Conservation (phyloP, 1,284 basidiomycete genomes). For the Ganoderma leucocontextum region DNA sequence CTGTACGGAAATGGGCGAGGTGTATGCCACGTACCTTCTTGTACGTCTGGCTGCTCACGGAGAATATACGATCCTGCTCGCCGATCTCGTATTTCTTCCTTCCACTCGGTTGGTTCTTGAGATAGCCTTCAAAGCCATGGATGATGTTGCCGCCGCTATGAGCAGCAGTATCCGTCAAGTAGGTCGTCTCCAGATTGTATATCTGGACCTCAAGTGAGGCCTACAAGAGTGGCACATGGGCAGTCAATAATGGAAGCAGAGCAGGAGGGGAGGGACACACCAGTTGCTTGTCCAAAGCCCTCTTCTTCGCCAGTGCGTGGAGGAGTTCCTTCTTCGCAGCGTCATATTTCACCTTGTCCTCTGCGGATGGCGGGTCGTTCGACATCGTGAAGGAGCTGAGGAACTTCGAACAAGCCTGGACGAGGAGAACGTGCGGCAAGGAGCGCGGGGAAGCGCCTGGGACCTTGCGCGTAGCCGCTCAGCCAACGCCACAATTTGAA, state of each 20-base stretch:
- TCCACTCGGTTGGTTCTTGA: slow-evolving; percentile 75
- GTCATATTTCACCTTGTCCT: slow-evolving; percentile 75
- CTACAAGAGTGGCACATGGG: slow-evolving; percentile 45
- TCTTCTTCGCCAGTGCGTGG: slow-evolving; percentile 74
- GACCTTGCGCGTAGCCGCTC: background rate
- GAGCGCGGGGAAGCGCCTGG: background rate
- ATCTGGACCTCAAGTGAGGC: slow-evolving; percentile 78
- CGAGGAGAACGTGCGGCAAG: background rate
- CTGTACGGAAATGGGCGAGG: background rate
- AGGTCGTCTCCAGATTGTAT: slow-evolving; percentile 74
- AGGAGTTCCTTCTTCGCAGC: slow-evolving; percentile 74
- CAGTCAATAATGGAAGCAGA: background rate
- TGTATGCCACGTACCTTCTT: slow-evolving; percentile 60
- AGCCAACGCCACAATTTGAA: background rate
- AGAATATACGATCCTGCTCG: slow-evolving; percentile 82
- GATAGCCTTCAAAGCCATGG: slow-evolving; percentile 83
- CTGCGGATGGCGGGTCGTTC: slow-evolving; percentile 49
- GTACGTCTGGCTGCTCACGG: slow-evolving; percentile 77
- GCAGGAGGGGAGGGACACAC: slow-evolving; percentile 49
- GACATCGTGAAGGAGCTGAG: slow-evolving; percentile 33
- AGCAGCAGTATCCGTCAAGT: slow-evolving; percentile 75
- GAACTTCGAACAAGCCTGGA: background rate
- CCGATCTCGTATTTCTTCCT: slow-evolving; percentile 76
- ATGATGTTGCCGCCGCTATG: slow-evolving; percentile 85
- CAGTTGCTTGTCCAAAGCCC: slow-evolving; percentile 75